A percentile compares a stretch with the other conserved stretches of the same genome.
Conservation (phyloP, 208 protist genomes). For the Trypanosoma melophagium region DNA sequence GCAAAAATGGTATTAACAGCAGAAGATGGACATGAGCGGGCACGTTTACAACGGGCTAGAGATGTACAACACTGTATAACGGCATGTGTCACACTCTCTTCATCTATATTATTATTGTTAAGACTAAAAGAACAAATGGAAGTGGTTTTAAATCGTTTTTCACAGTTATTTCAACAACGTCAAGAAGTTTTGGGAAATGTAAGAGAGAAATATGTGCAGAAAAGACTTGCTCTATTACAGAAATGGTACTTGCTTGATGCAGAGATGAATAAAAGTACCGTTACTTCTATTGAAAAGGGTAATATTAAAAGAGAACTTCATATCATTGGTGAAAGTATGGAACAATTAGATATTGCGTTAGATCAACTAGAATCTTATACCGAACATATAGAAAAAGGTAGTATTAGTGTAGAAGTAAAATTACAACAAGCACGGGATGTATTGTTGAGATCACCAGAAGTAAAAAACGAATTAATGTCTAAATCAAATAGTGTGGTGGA, state of each 20-base stretch:
- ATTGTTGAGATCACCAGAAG: not conserved
- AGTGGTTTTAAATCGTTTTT: not conserved
- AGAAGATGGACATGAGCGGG: slow-evolving; percentile 1
- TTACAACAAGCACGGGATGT: not conserved
- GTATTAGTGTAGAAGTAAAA: not conserved
- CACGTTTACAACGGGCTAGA: slow-evolving; percentile 4
- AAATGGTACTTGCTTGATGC: slow-evolving; percentile 10
- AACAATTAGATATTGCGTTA: slow-evolving; percentile 7
- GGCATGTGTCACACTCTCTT: not conserved
- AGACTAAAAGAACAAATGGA: not conserved
- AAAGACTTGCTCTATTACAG: slow-evolving; percentile 11
- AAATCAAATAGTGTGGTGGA: not conserved
- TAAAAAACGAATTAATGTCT: no score
- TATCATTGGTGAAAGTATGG: slow-evolving; percentile 19
- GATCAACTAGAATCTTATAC: not conserved
- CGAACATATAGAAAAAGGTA: not conserved
- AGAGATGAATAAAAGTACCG: not conserved
- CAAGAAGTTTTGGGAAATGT: not conserved
- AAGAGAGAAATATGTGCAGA: slow-evolving; percentile 12
- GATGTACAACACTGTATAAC: not conserved
- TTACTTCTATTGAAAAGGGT: not conserved
- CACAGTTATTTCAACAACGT: not conserved
- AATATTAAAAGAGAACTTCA: not conserved
- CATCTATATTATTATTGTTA: not conserved
- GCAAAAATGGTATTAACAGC: not conserved